These are phyloP conservation scores for Anthracocystis walkeri DNA, from an alignment of 1,284 basidiomycete genomes.

Conservation along the genomic window DNA sequence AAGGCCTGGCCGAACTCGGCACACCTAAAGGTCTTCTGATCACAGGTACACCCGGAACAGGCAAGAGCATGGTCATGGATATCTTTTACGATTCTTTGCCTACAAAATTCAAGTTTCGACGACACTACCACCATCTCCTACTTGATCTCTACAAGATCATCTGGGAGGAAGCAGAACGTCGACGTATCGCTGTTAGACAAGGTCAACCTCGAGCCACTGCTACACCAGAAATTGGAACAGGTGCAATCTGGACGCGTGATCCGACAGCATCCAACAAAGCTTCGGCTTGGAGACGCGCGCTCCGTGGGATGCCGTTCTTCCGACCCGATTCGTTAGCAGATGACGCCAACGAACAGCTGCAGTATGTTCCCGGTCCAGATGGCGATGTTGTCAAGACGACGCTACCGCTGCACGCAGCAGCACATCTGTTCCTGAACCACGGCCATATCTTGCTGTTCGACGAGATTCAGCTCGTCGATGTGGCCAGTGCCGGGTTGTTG, in stretches of 20 bases:
- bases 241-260: slow-evolving; percentile 70
- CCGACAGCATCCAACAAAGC: slow-evolving; percentile 45
- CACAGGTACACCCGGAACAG: slow-evolving; percentile 74
- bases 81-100: slow-evolving; percentile 77
- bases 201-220: slow-evolving; percentile 48
- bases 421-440: slow-evolving; percentile 73
- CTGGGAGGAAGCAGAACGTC: slow-evolving; percentile 74
- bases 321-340: slow-evolving; percentile 50
- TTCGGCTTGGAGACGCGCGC: slow-evolving; percentile 35
- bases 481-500: slow-evolving; percentile 76
- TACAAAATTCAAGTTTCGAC: slow-evolving; percentile 75
- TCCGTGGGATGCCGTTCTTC: slow-evolving; percentile 59
- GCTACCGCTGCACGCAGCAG: slow-evolving; percentile 72
- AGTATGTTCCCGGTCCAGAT: slow-evolving; percentile 47
- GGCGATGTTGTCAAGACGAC: slow-evolving; percentile 48
- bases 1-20: slow-evolving; percentile 75
- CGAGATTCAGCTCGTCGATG: slow-evolving; percentile 80
- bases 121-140: slow-evolving; percentile 79
- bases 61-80: slow-evolving; percentile 77
- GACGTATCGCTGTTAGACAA: slow-evolving; percentile 65
- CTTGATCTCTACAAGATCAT: slow-evolving; percentile 78
- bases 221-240: slow-evolving; percentile 45
- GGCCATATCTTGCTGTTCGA: slow-evolving; percentile 78
- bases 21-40: slow-evolving; percentile 75
- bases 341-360: slow-evolving; percentile 11